phyloP scores from a whole-genome alignment of 371 early-diverging fungal genomes.

The Mortierella polycephala region DNA sequence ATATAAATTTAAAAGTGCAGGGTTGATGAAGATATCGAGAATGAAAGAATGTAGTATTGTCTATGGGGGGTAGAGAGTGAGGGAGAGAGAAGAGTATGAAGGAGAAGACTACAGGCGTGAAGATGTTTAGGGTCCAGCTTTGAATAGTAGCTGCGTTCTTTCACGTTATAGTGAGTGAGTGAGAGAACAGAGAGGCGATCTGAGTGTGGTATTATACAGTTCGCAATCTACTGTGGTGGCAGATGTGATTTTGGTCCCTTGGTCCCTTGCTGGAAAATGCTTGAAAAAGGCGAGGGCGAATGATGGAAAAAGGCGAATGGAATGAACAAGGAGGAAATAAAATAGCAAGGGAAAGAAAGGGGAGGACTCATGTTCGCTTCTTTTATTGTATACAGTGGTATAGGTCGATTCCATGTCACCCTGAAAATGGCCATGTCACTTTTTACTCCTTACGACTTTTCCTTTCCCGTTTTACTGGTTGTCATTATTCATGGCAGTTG shows the following conservation, averaged over 20 bases:
- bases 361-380: neutral
- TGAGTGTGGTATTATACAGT: too few relatives aligned
- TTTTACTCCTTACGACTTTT: too few relatives aligned
- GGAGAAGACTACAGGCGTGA: neutral
- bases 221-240: too few relatives aligned
- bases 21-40: neutral
- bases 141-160: too few relatives aligned
- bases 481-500: too few relatives aligned
- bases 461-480: neutral
- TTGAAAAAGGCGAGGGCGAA: too few relatives aligned
- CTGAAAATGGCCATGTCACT: neutral
- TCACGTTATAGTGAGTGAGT: too few relatives aligned
- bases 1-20: neutral
- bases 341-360: neutral
- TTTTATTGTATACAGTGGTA: neutral
- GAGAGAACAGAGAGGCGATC: too few relatives aligned
- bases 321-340: neutral
- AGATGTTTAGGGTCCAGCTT: neutral
- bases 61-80: neutral
- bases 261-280: too few relatives aligned
- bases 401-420: neutral
- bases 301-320: neutral
- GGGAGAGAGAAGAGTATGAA: neutral
- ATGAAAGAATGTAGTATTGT: slow-evolving; percentile 1
- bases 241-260: too few relatives aligned